A percentile compares a stretch with the other conserved stretches of the same genome.
These are phyloP conservation scores for Sporisorium iseilematis-ciliati DNA, from an alignment of 1,284 basidiomycete species.

Conservation along the genomic window DNA sequence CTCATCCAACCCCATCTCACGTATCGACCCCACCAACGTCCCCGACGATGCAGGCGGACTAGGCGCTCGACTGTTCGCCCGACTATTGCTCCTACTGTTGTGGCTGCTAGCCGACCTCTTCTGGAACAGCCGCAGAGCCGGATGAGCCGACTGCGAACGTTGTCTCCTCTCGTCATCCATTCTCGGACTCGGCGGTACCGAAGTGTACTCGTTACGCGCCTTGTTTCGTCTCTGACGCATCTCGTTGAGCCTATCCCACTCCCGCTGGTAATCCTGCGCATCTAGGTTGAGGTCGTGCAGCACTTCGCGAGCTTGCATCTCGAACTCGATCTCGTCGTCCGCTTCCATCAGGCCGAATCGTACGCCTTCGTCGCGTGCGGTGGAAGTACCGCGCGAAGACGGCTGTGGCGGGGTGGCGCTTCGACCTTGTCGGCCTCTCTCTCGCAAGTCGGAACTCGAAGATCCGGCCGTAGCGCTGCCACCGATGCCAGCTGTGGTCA, in stretches of 20 bases:
- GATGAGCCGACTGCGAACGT: constrained; percentile 33
- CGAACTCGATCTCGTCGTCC: constrained; percentile 52
- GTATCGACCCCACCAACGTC: constrained; percentile 6
- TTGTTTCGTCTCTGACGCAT: constrained; percentile 35
- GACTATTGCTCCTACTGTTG: constrained; percentile 33
- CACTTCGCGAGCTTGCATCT: constrained; percentile 48
- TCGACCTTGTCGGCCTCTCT: constrained; percentile 13
- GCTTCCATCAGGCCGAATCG: constrained; percentile 42
- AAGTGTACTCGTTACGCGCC: constrained; percentile 47
- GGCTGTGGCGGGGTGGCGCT: constrained; percentile 1
- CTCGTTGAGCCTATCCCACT: constrained; percentile 44
- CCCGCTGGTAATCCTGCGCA: constrained; percentile 33
- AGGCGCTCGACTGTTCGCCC: constrained; percentile 27
- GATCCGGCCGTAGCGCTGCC: background rate
- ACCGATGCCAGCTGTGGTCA: background rate
- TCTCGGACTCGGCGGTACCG: constrained; percentile 9
- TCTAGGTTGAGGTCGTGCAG: constrained; percentile 37
- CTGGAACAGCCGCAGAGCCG: constrained; percentile 38
- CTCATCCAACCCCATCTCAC: constrained; percentile 16
- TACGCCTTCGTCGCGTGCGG: constrained; percentile 15
- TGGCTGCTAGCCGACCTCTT: constrained; percentile 37
- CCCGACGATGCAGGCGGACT: constrained; percentile 11
- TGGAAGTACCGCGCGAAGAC: constrained; percentile 7
- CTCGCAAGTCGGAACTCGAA: background rate
- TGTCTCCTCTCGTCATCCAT: constrained; percentile 4